phyloP scores from a whole-genome alignment of 441 rosid species.

The Erodium texanum region DNA sequence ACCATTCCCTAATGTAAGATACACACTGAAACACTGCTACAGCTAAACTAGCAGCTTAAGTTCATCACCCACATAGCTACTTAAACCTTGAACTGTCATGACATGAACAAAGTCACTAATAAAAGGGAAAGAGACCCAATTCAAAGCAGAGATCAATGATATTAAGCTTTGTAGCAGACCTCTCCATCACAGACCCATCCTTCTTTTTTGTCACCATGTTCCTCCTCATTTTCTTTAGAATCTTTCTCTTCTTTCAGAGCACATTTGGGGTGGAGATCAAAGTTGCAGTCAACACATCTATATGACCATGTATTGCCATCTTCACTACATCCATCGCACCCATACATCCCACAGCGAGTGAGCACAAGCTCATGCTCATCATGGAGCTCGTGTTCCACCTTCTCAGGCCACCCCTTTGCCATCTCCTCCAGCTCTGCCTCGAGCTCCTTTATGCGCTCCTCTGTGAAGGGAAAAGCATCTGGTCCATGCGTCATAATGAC shows the following conservation, averaged over 20 bases:
- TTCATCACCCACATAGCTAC: not conserved
- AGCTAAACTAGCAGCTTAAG: not conserved
- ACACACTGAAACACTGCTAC: not conserved
- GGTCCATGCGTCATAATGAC: not conserved
- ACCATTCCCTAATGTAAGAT: not conserved
- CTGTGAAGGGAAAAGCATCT: not conserved
- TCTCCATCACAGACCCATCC: constrained; percentile 16
- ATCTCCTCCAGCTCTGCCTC: not conserved
- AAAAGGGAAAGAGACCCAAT: not conserved
- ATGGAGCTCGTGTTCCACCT: constrained; percentile 22
- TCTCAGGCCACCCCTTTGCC: constrained; percentile 28
- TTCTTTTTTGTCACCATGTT: constrained; percentile 3
- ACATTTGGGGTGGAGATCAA: constrained; percentile 28
- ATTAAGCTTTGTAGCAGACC: constrained; percentile 11
- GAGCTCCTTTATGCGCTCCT: not conserved
- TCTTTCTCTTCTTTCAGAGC: constrained; percentile 17
- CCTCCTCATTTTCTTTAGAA: not conserved
- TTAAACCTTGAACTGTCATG: too few species aligned
- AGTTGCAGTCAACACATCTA: constrained; percentile 18
- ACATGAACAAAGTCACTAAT: too few species aligned
- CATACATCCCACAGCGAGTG: constrained; percentile 3
- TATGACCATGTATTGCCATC: constrained; percentile 19
- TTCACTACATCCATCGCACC: constrained; percentile 20
- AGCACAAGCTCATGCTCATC: constrained; percentile 25
- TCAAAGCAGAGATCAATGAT: not conserved